Conservation (phyloP, 129 eudicot species). For the Chrysanthemum seticuspe region DNA sequence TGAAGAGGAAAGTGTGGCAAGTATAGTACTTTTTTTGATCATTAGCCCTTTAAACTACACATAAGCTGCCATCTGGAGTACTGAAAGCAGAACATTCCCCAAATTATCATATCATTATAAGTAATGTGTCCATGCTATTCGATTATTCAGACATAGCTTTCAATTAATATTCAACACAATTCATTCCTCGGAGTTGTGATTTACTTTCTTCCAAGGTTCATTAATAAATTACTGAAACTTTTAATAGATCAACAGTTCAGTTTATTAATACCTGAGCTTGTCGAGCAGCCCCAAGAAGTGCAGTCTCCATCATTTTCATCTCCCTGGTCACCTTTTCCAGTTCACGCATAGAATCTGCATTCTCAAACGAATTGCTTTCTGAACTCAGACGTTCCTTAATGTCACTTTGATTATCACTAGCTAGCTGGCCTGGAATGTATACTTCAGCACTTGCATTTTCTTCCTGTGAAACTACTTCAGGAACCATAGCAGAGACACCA, state of each 20-base stretch:
- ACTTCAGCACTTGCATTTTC: constrained; percentile 30
- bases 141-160: neutral
- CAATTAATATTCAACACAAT: constrained; percentile 8
- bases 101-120: neutral
- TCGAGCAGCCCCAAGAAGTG: constrained; percentile 86
- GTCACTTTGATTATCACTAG: constrained; percentile 30
- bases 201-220: constrained; percentile 7
- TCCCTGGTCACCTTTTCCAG: constrained; percentile 76
- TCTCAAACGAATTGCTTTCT: constrained; percentile 28
- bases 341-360: constrained; percentile 43
- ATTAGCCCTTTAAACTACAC: too few relatives aligned
- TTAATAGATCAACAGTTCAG: neutral
- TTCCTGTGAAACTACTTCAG: constrained; percentile 39
- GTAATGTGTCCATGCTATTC: constrained; percentile 16
- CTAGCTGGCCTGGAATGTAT: constrained; percentile 25
- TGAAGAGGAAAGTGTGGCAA: too few relatives aligned
- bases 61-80: neutral
- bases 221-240: constrained; percentile 3
- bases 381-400: constrained; percentile 29
- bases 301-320: constrained; percentile 95
- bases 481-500: constrained; percentile 32
- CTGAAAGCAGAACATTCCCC: too few relatives aligned
- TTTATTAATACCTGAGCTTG: constrained; percentile 65
- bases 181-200: constrained; percentile 3
- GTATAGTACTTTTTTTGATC: too few relatives aligned